Evolutionary conservation across 2,329 filamentous ascomycete species (phyloP).

Genomic region (Fonsecaea pedrosoi): DNA sequence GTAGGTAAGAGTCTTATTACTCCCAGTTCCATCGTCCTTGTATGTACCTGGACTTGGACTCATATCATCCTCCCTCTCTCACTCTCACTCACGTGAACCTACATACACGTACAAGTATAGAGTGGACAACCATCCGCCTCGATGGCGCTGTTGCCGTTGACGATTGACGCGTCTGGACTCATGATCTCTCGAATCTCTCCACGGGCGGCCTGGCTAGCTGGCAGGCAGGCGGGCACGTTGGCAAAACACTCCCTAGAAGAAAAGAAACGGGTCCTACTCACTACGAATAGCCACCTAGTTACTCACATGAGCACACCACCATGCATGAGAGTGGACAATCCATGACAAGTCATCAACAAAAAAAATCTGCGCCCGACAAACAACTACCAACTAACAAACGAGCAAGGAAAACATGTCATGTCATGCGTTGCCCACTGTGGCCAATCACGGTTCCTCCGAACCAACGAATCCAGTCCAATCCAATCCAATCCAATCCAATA

Average conservation of each 20-base stretch:
- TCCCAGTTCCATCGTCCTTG: too few relatives aligned
- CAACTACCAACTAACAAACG: too few relatives aligned
- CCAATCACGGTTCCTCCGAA: conserved; percentile 11
- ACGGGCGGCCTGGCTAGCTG: too few relatives aligned
- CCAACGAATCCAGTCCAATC: neutral
- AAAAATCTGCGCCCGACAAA: too few relatives aligned
- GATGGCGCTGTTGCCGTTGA: neutral
- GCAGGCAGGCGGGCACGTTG: neutral
- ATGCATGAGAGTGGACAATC: conserved; percentile 18
- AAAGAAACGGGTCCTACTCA: neutral
- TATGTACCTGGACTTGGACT: too few relatives aligned
- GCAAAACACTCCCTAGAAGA: neutral
- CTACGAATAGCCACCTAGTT: neutral
- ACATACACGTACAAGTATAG: too few relatives aligned
- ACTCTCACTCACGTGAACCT: too few relatives aligned
- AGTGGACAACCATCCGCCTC: too few relatives aligned
- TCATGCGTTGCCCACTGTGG: neutral
- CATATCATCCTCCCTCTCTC: too few relatives aligned
- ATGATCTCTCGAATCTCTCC: too few relatives aligned
- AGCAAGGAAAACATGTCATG: neutral
- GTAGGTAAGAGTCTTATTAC: too few relatives aligned
- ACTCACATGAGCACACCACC: conserved; percentile 25
- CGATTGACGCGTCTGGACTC: conserved; percentile 3
- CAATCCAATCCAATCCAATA: too few relatives aligned
- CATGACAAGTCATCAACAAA: neutral